These are phyloP conservation scores for Pseudogymnoascus sp. DNA, from an alignment of 2,329 filamentous ascomycete genomes.

Conservation along the genomic window DNA sequence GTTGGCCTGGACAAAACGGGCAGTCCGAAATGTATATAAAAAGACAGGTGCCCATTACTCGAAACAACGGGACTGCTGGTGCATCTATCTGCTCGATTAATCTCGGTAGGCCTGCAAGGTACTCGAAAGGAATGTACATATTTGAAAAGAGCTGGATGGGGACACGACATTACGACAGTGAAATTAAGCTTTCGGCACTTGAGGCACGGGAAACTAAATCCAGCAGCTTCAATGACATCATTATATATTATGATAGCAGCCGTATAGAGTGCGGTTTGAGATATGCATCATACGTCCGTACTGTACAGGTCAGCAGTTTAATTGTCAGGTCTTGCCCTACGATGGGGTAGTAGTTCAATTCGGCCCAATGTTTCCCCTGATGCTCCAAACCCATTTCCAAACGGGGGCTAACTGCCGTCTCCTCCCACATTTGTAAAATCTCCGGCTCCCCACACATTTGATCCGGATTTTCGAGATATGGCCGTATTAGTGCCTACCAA, in stretches of 20 bases:
- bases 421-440: neutral
- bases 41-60: neutral
- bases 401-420: neutral
- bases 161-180: neutral
- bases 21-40: neutral
- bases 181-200: conserved; percentile 3
- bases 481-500: neutral
- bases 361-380: neutral
- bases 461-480: neutral
- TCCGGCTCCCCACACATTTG: neutral
- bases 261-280: neutral
- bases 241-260: neutral
- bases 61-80: neutral
- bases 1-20: neutral
- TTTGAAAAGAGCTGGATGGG: neutral
- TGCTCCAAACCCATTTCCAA: neutral
- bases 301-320: too few relatives aligned
- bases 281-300: neutral
- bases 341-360: neutral
- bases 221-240: neutral
- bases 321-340: neutral
- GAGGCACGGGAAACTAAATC: neutral
- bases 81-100: neutral
- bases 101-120: neutral
- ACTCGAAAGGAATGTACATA: neutral